A percentile compares a stretch with the other conserved stretches of the same genome.
These are phyloP conservation scores for Whalleya microplaca DNA, from an alignment of 2,329 filamentous ascomycete species.

Conservation along the genomic window DNA sequence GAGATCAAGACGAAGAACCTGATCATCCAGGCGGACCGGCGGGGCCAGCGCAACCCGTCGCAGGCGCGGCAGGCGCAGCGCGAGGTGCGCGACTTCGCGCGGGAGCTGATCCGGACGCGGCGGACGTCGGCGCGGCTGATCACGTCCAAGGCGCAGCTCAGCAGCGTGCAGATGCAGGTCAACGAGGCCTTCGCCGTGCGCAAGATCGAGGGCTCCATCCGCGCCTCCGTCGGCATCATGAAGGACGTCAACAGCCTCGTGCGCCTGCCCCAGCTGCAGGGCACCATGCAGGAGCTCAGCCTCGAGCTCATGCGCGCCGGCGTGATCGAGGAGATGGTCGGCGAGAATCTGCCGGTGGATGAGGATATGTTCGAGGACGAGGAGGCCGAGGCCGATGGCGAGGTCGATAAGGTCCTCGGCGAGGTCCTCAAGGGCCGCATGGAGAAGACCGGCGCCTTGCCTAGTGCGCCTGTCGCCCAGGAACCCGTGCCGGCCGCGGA, in stretches of 20 bases:
- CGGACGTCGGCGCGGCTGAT: conserved; percentile 74
- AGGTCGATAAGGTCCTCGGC: conserved; percentile 90
- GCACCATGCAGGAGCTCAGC: conserved; percentile 86
- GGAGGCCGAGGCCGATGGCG: conserved; percentile 74
- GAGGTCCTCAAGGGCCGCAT: conserved; percentile 87
- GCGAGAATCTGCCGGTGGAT: conserved; percentile 80
- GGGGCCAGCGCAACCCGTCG: conserved; percentile 78
- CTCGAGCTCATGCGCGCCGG: conserved; percentile 91
- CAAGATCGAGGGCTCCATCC: conserved; percentile 93
- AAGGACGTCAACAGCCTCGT: conserved; percentile 91
- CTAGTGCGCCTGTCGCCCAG: conserved; percentile 56
- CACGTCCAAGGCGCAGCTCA: conserved; percentile 89
- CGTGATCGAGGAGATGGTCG: conserved; percentile 97
- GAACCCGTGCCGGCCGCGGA: conserved; percentile 55
- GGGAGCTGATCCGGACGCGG: conserved; percentile 82
- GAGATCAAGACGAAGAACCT: conserved; percentile 84
- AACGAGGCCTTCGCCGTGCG: conserved; percentile 93
- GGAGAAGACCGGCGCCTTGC: conserved; percentile 63
- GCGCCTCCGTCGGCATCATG: conserved; percentile 89
- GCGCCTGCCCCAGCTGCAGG: conserved; percentile 80
- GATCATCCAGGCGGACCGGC: conserved; percentile 81
- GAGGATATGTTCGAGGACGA: conserved; percentile 72
- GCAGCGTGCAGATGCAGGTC: conserved; percentile 95
- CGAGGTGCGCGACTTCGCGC: conserved; percentile 86
- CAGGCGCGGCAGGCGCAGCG: conserved; percentile 77